Evolutionary conservation across 73 alveolate species (phyloP), one percentile per base, ranked within the genome.

Genomic region (Paramecium sexaurelia): DNA sequence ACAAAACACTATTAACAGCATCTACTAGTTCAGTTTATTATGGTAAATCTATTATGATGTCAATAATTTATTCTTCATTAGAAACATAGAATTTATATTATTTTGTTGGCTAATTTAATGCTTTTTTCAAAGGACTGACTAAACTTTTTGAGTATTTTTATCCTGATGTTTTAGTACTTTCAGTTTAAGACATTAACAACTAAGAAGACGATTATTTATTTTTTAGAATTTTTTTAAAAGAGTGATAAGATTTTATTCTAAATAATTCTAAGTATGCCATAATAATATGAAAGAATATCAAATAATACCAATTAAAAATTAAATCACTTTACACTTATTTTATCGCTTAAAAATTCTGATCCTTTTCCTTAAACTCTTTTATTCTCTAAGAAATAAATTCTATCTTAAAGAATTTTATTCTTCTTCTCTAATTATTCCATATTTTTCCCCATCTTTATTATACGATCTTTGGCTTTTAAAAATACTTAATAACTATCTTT

Each of bases 271-370:
- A 61, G 83, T 61, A 61, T 61, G 83, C 43, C 83, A 61, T 32
- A 3, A 61, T 61, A 61, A 61, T 61, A 61, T 61, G 83, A 51
- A 13, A 51, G 43, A 26, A 61, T 61, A 29, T 61, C n/a, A 10
- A 61, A 61, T 61, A 11, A 61, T 61, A 29, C 11, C 83, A 10
- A 26, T 61, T 71, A 66, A 66, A 66, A 66, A 26, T 66, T 45
- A 11, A 51, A 29, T 66, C 86, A 71, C 35, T 33, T 71, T 71
- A 71, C 86, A 33, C 86, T 71, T 27, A 37, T 71, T 71, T 71
- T 29, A 36, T 71, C 86, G 17, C 86, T 71, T 19, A 71, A 35
- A 19, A 35, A 20, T 27, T 71, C 86, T 51, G 67, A 51, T 33
- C 86, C 56, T 36, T 71, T 71, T 36, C 37, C 33, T 35, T 71